These are phyloP conservation scores for Penicillium simplicissimum DNA, from an alignment of 495 filamentous ascomycete species.

Conservation along the genomic window DNA sequence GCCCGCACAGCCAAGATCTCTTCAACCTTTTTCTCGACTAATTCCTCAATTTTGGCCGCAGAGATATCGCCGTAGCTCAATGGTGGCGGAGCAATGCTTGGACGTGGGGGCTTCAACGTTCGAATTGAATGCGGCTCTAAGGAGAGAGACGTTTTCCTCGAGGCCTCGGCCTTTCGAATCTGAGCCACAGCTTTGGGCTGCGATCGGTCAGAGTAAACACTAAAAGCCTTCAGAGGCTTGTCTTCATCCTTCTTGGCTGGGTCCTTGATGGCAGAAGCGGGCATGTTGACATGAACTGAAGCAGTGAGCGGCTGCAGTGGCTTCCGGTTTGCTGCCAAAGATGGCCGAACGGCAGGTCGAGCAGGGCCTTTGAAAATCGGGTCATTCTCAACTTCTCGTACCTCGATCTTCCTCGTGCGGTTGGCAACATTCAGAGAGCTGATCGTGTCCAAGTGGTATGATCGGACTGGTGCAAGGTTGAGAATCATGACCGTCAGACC, in stretches of 20 bases:
- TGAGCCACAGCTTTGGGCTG: constrained; percentile 45
- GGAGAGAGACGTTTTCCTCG: constrained; percentile 43
- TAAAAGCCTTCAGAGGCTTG: constrained; percentile 79
- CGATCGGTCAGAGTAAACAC: constrained; percentile 73
- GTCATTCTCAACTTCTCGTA: constrained; percentile 91
- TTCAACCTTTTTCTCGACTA: constrained; percentile 87
- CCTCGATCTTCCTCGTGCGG: constrained; percentile 93
- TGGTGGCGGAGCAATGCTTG: constrained; percentile 31
- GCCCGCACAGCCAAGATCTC: constrained; percentile 78
- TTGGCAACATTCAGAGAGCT: constrained; percentile 95
- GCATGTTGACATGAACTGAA: constrained; percentile 59
- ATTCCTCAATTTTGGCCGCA: constrained; percentile 79
- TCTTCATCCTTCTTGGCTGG: constrained; percentile 53
- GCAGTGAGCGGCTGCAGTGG: constrained; percentile 71
- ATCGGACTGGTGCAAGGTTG: constrained; percentile 82
- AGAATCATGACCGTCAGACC: constrained; percentile 96
- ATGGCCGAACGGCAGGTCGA: constrained; percentile 45
- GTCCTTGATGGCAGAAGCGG: constrained; percentile 47
- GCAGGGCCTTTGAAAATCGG: constrained; percentile 75
- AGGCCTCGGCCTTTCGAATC: constrained; percentile 41
- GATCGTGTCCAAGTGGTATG: constrained; percentile 91
- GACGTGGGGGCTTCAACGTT: constrained; percentile 31
- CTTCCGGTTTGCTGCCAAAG: constrained; percentile 60
- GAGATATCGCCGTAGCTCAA: constrained; percentile 53
- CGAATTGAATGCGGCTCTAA: constrained; percentile 34